A percentile compares a stretch with the other conserved stretches of the same genome.
phyloP scores from a whole-genome alignment of 805 yeast genomes.

The Cyberlindnera xishuangbannaensis region DNA sequence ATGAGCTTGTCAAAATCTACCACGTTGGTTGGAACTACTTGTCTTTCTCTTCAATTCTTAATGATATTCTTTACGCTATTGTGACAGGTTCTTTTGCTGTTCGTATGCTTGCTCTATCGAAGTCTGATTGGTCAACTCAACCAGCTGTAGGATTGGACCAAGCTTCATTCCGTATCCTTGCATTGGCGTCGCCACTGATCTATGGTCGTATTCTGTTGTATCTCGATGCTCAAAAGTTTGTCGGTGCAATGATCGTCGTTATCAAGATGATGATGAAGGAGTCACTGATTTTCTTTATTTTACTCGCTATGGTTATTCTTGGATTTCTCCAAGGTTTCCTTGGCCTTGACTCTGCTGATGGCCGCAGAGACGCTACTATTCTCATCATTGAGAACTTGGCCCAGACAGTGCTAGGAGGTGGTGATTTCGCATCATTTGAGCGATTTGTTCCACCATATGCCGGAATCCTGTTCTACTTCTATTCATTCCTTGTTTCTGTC shows the following conservation, averaged over 20 bases:
- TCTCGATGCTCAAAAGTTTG: constrained; percentile 73
- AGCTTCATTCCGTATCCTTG: constrained; percentile 60
- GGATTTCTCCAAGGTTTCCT: constrained; percentile 86
- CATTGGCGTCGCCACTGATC: constrained; percentile 81
- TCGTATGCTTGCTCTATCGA: constrained; percentile 36
- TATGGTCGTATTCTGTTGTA: constrained; percentile 75
- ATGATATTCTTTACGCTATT: constrained; percentile 59
- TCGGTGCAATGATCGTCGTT: constrained; percentile 86
- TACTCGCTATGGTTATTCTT: constrained; percentile 60
- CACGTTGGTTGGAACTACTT: constrained; percentile 70
- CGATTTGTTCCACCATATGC: constrained; percentile 84
- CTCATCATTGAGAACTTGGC: constrained; percentile 58
- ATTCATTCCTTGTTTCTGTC: constrained; percentile 68
- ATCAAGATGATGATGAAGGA: constrained; percentile 83
- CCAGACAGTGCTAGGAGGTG: constrained; percentile 68
- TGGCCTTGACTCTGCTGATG: constrained; percentile 85
- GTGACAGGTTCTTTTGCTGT: constrained; percentile 48
- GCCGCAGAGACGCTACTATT: constrained; percentile 67
- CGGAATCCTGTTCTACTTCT: constrained; percentile 66
- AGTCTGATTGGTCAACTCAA: constrained; percentile 19
- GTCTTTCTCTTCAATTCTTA: constrained; percentile 76
- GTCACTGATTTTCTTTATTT: constrained; percentile 73
- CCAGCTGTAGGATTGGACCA: constrained; percentile 37
- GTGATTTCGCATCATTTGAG: constrained; percentile 64
- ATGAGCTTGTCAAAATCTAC: constrained; percentile 65